These are phyloP conservation scores for Panaeolus papilionaceus DNA, from an alignment of 768 basidiomycete genomes.

Conservation along the genomic window DNA sequence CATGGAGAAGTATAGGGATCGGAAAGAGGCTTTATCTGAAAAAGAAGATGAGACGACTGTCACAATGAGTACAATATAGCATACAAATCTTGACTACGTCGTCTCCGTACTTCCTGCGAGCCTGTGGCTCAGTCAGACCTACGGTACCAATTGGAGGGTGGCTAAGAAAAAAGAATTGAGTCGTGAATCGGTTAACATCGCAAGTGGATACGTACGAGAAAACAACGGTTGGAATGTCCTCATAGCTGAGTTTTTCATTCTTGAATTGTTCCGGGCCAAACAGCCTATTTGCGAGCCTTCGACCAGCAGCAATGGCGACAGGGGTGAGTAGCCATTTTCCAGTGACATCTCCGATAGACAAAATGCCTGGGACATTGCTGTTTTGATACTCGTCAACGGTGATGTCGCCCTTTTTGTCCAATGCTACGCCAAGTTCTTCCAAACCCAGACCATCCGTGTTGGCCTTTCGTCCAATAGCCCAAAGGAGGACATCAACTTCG, in stretches of 20 bases:
- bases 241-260: slow-evolving; percentile 86
- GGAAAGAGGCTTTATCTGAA: slow-evolving; percentile 80
- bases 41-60: slow-evolving; percentile 11
- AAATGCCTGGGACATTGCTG: slow-evolving; percentile 71
- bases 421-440: slow-evolving; percentile 76
- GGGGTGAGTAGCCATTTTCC: slow-evolving; percentile 95
- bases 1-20: slow-evolving; percentile 92
- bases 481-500: slow-evolving; percentile 87
- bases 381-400: slow-evolving; percentile 93
- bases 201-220: slow-evolving; percentile 78
- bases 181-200: not conserved
- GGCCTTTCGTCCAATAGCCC: slow-evolving; percentile 93
- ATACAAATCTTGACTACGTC: slow-evolving; percentile 90
- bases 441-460: slow-evolving; percentile 82
- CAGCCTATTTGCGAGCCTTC: slow-evolving; percentile 86
- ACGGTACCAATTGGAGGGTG: slow-evolving; percentile 97
- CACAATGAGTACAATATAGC: slow-evolving; percentile 29
- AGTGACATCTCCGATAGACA: slow-evolving; percentile 89
- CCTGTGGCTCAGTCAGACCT: slow-evolving; percentile 92
- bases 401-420: slow-evolving; percentile 82
- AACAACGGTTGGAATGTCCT: slow-evolving; percentile 93
- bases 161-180: slow-evolving; percentile 43
- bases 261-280: slow-evolving; percentile 90
- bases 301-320: slow-evolving; percentile 96
- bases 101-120: slow-evolving; percentile 86